These are phyloP conservation scores for Macadamia integrifolia DNA, from an alignment of 164 flowering plant genomes.

Conservation along the genomic window DNA sequence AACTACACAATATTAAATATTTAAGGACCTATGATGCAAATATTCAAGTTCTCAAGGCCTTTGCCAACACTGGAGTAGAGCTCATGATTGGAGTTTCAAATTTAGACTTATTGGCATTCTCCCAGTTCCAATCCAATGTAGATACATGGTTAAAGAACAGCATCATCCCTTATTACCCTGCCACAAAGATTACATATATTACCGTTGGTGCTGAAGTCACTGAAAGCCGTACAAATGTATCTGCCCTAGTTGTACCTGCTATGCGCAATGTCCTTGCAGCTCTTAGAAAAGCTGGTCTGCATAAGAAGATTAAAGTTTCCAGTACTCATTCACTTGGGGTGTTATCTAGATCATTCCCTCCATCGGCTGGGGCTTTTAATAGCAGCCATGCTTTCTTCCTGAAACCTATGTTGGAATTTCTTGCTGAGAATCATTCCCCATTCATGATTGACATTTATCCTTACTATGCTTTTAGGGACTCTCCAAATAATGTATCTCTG, in stretches of 20 bases:
- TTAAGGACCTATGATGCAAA: slow-evolving; percentile 83
- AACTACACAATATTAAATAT: slow-evolving; percentile 64
- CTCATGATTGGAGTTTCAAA: slow-evolving; percentile 86
- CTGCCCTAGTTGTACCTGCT: slow-evolving; percentile 77
- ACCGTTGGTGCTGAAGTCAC: slow-evolving; percentile 96
- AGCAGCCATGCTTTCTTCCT: slow-evolving; percentile 63
- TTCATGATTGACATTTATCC: slow-evolving; percentile 93
- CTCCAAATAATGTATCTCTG: slow-evolving; percentile 58
- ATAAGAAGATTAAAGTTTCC: slow-evolving; percentile 74
- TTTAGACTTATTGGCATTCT: slow-evolving; percentile 58
- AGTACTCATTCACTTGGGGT: slow-evolving; percentile 81
- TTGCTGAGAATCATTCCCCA: slow-evolving; percentile 81
- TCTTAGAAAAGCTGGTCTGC: slow-evolving; percentile 64
- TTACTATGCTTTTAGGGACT: slow-evolving; percentile 80
- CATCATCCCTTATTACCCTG: slow-evolving; percentile 90
- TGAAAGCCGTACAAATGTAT: slow-evolving; percentile 50
- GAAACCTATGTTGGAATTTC: slow-evolving; percentile 77
- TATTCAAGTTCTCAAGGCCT: slow-evolving; percentile 84
- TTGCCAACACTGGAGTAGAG: slow-evolving; percentile 78
- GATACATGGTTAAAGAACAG: slow-evolving; percentile 82
- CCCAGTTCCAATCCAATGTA: slow-evolving; percentile 85
- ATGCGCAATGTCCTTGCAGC: slow-evolving; percentile 74
- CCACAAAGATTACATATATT: slow-evolving; percentile 71
- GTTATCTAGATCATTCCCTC: slow-evolving; percentile 86
- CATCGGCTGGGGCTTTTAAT: slow-evolving; percentile 91